Conservation (phyloP, 345 rosid genomes). For the Euphorbia lathyris region DNA sequence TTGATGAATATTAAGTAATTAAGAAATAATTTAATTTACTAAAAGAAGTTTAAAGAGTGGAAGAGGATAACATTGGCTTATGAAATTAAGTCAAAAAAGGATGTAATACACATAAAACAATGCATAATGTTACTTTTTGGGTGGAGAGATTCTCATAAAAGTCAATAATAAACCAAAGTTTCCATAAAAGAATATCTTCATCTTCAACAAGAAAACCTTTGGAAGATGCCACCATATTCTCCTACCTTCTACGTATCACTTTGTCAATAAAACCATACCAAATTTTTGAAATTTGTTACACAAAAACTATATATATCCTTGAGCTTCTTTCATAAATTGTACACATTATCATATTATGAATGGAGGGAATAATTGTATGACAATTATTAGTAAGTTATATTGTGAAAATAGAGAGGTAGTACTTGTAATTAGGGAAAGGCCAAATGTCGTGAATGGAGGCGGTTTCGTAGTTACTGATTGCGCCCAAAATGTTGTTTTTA, state of each 20-base stretch:
- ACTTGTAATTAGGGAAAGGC: slow-evolving; percentile 71
- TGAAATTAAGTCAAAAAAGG: no score
- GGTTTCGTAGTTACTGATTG: slow-evolving; percentile 83
- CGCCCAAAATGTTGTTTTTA: slow-evolving; percentile 56
- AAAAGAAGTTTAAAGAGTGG: background rate
- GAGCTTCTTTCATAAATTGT: background rate
- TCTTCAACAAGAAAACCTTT: slow-evolving; percentile 20
- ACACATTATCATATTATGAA: background rate
- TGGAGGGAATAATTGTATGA: slow-evolving; percentile 16
- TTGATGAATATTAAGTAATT: background rate
- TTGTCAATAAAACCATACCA: slow-evolving; percentile 29
- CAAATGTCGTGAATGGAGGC: slow-evolving; percentile 67
- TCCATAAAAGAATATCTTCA: slow-evolving; percentile 6
- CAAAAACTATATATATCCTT: background rate
- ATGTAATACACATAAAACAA: no score
- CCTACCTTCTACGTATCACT: background rate
- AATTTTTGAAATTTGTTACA: slow-evolving; percentile 17
- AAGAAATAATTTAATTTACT: background rate
- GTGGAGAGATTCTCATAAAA: no score
- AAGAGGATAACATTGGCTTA: no score
- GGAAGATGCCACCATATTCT: background rate
- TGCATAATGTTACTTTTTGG: no score
- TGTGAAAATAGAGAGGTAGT: slow-evolving; percentile 52
- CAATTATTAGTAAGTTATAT: slow-evolving; percentile 64
- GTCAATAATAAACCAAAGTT: no score